Conservation (phyloP, 2,329 filamentous ascomycete genomes). For the Alternaria brassicae region DNA sequence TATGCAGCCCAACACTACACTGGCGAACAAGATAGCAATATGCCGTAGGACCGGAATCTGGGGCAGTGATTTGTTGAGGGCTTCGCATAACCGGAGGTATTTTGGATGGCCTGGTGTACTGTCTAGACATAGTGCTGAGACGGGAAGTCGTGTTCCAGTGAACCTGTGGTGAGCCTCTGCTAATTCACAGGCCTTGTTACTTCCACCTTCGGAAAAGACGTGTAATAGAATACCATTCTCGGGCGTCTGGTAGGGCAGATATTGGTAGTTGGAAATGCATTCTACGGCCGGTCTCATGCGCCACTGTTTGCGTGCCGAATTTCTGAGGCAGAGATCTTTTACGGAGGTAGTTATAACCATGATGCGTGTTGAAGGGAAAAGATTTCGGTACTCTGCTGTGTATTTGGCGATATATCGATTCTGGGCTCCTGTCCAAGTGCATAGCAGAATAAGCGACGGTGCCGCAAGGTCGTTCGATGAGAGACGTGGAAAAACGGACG, state of each 20-base stretch:
- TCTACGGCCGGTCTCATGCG: slow-evolving; percentile 30
- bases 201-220: slow-evolving; percentile 41
- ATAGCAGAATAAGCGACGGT: slow-evolving; percentile 35
- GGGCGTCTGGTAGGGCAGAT: neutral
- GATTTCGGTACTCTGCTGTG: slow-evolving; percentile 27
- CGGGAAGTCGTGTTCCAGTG: slow-evolving; percentile 25
- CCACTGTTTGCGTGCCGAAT: slow-evolving; percentile 25
- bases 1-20: slow-evolving; percentile 21
- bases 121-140: slow-evolving; percentile 34
- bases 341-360: slow-evolving; percentile 37
- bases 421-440: slow-evolving; percentile 41
- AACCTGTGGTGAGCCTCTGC: slow-evolving; percentile 26
- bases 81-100: slow-evolving; percentile 31
- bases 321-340: slow-evolving; percentile 35
- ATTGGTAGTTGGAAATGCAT: slow-evolving; percentile 17
- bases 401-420: slow-evolving; percentile 36
- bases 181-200: slow-evolving; percentile 37
- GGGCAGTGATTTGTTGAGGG: slow-evolving; percentile 32
- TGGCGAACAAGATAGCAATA: slow-evolving; percentile 22
- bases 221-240: slow-evolving; percentile 30
- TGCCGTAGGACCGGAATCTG: slow-evolving; percentile 24
- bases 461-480: neutral
- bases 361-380: slow-evolving; percentile 35
- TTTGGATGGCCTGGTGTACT: slow-evolving; percentile 38
- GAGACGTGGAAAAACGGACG: neutral